phyloP scores from a whole-genome alignment of 2,329 filamentous ascomycete species.

The Cyanodermella asteris region DNA sequence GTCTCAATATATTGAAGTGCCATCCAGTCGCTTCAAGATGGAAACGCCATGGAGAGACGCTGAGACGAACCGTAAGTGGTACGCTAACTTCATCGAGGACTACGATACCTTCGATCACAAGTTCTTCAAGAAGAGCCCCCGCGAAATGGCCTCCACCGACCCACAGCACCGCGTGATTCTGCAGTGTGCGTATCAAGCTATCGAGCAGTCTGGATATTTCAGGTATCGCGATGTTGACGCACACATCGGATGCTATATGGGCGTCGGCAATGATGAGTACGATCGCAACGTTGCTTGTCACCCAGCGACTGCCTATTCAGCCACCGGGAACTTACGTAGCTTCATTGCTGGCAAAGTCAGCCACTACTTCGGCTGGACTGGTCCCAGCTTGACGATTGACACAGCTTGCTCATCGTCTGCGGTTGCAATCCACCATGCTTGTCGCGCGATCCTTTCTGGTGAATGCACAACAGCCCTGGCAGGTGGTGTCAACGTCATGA shows the following conservation, averaged over 20 bases:
- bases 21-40: constrained; percentile 7
- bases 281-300: constrained; percentile 20
- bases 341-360: constrained; percentile 10
- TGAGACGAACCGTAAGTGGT: constrained; percentile 8
- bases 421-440: constrained; percentile 14
- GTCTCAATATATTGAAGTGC: constrained; percentile 10
- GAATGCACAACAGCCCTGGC: constrained; percentile 8
- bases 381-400: constrained; percentile 19
- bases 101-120: constrained; percentile 7
- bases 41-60: constrained; percentile 5
- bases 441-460: constrained; percentile 8
- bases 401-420: constrained; percentile 21
- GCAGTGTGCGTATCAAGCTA: constrained; percentile 13
- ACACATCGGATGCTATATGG: constrained; percentile 19
- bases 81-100: constrained; percentile 7
- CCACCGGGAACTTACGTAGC: constrained; percentile 11
- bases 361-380: constrained; percentile 9
- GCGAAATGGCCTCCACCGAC: constrained; percentile 2
- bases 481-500: constrained; percentile 5
- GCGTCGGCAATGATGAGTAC: constrained; percentile 17
- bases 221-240: constrained; percentile 3
- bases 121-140: constrained; percentile 5
- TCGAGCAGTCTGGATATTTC: constrained; percentile 14
- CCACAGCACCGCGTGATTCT: constrained; percentile 9
- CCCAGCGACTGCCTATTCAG: constrained; percentile 16